A percentile compares a stretch with the other conserved stretches of the same genome.
These are phyloP conservation scores for Candida golubevii DNA, from an alignment of 805 yeast species.

Conservation along the genomic window DNA sequence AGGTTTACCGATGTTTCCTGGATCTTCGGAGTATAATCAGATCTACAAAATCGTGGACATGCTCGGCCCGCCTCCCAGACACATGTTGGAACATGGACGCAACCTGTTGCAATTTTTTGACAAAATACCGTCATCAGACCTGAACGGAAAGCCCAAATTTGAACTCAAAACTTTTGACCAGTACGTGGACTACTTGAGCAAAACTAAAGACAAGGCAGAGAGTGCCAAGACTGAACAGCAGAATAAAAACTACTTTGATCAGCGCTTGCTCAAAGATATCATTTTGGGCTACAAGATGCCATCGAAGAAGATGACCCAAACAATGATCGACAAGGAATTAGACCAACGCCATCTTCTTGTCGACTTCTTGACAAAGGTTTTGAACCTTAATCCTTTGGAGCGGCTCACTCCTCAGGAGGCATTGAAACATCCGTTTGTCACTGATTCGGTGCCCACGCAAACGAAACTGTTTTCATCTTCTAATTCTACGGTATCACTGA, in stretches of 20 bases:
- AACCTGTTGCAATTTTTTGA: constrained; percentile 68
- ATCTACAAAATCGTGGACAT: constrained; percentile 75
- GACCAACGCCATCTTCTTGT: constrained; percentile 64
- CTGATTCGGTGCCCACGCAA: constrained; percentile 16
- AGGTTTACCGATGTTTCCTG: constrained; percentile 93
- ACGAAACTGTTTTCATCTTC: neutral
- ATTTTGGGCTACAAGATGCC: constrained; percentile 72
- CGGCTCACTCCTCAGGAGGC: constrained; percentile 98
- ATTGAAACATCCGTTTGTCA: constrained; percentile 82
- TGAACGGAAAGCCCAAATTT: constrained; percentile 28
- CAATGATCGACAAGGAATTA: constrained; percentile 64
- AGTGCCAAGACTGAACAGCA: constrained; percentile 56
- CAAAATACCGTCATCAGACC: constrained; percentile 27
- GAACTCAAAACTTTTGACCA: constrained; percentile 33
- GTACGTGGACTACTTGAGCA: constrained; percentile 27
- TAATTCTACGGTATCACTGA: constrained; percentile 3
- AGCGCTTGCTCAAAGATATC: constrained; percentile 62
- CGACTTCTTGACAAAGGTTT: constrained; percentile 73
- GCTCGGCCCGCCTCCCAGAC: constrained; percentile 83
- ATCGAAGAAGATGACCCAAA: constrained; percentile 49
- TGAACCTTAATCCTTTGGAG: constrained; percentile 85
- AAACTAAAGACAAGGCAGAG: constrained; percentile 26
- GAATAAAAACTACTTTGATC: constrained; percentile 78
- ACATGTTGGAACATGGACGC: constrained; percentile 97
- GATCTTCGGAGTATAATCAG: constrained; percentile 90